These are phyloP conservation scores for Pleurotus platypus DNA, from an alignment of 768 basidiomycete species.

Conservation along the genomic window DNA sequence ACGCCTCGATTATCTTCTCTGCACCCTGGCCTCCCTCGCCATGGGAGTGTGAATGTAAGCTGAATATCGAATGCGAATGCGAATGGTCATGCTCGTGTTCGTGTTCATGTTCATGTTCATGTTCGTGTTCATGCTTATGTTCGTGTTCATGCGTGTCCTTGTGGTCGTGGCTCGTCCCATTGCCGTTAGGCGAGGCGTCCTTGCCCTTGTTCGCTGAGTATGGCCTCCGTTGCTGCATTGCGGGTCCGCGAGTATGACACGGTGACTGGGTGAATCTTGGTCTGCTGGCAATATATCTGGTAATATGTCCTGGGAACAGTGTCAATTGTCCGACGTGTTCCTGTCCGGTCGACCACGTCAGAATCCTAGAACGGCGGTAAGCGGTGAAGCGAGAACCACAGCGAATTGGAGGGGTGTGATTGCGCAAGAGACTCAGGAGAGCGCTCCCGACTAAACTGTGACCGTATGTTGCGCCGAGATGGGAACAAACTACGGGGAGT, in stretches of 20 bases:
- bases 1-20: conserved; percentile 63
- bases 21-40: conserved; percentile 58
- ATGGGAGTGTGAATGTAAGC: conserved; percentile 60
- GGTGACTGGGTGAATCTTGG: neutral
- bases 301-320: conserved; percentile 2
- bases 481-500: neutral
- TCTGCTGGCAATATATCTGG: neutral
- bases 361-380: neutral
- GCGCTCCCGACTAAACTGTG: neutral
- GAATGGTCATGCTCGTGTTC: conserved; percentile 32
- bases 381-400: neutral
- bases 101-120: conserved; percentile 29
- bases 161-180: neutral
- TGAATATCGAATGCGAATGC: conserved; percentile 62
- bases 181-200: neutral
- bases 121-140: conserved; percentile 24
- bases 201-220: conserved; percentile 1
- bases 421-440: neutral
- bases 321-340: neutral
- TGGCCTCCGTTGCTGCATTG: neutral
- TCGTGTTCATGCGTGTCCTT: neutral
- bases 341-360: conserved; percentile 2
- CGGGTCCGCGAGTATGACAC: neutral
- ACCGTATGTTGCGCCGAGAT: neutral
- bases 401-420: neutral